phyloP scores from a whole-genome alignment of 257 asterid species.

The Solanum chiquidenum region DNA sequence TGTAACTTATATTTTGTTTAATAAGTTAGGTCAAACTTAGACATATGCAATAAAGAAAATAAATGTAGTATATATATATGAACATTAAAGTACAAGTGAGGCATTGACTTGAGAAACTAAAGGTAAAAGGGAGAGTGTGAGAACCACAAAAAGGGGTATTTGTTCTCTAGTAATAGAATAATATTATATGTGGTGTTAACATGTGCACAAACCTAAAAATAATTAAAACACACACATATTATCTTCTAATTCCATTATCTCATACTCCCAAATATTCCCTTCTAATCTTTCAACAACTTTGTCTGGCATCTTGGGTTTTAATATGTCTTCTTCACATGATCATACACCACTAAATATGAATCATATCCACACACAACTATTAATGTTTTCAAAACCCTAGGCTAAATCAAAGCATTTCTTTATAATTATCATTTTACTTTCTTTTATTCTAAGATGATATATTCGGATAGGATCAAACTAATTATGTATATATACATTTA shows the following conservation, averaged over 20 bases:
- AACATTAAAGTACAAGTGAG: slow-evolving; percentile 26
- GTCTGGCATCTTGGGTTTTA: slow-evolving; percentile 72
- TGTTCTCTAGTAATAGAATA: slow-evolving; percentile 39
- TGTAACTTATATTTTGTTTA: no score
- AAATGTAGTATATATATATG: neutral
- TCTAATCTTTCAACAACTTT: slow-evolving; percentile 69
- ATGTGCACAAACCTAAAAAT: slow-evolving; percentile 35
- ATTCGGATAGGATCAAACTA: slow-evolving; percentile 8
- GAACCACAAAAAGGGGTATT: slow-evolving; percentile 28
- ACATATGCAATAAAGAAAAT: neutral
- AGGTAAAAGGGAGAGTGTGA: slow-evolving; percentile 5
- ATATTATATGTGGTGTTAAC: neutral
- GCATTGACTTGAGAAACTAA: slow-evolving; percentile 31
- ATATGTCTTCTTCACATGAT: slow-evolving; percentile 50
- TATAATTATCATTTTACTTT: neutral
- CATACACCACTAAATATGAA: neutral
- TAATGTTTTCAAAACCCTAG: slow-evolving; percentile 53
- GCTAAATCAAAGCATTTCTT: slow-evolving; percentile 45
- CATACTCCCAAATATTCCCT: slow-evolving; percentile 81
- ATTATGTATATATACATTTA: neutral
- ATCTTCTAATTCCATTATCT: slow-evolving; percentile 72
- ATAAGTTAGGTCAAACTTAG: neutral
- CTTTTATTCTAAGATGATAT: neutral
- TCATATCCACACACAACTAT: slow-evolving; percentile 3
- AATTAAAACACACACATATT: slow-evolving; percentile 14